Evolutionary conservation across 495 filamentous ascomycete species (phyloP).

Genomic region (Neurospora sp.): DNA sequence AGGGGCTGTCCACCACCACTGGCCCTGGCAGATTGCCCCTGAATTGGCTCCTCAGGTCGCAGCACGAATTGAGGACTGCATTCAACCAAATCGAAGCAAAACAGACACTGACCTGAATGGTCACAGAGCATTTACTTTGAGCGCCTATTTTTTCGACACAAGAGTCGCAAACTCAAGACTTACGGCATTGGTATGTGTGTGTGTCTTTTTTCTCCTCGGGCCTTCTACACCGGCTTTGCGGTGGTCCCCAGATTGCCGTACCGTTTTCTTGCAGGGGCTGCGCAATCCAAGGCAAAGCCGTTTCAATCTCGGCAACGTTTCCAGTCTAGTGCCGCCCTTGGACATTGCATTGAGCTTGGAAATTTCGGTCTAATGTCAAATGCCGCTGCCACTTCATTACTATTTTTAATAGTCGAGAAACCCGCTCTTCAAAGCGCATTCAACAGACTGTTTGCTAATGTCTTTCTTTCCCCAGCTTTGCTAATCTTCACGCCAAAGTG

Average conservation of each 20-base stretch:
- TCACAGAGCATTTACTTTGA: background rate
- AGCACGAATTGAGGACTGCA: background rate
- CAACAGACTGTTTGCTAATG: background rate
- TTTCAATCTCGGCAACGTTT: conserved; percentile 36
- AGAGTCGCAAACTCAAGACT: background rate
- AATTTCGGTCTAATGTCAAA: conserved; percentile 16
- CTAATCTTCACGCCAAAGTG: background rate
- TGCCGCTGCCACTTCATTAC: conserved; percentile 5
- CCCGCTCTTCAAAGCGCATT: background rate
- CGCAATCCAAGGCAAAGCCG: conserved; percentile 18
- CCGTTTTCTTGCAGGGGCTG: background rate
- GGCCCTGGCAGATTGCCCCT: background rate
- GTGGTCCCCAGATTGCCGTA: background rate
- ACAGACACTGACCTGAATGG: background rate
- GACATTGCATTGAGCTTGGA: conserved; percentile 24
- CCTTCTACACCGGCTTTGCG: conserved; percentile 6
- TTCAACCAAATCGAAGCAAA: background rate
- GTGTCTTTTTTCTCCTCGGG: background rate
- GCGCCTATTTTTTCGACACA: background rate
- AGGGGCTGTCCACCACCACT: background rate
- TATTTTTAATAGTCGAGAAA: conserved; percentile 15
- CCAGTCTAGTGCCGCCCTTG: conserved; percentile 28
- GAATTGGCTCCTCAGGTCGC: background rate
- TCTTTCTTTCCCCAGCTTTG: background rate
- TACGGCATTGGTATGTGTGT: conserved; percentile 2